Conservation (phyloP, 140 eudicot genomes). For the Erigeron philadelphicus region DNA sequence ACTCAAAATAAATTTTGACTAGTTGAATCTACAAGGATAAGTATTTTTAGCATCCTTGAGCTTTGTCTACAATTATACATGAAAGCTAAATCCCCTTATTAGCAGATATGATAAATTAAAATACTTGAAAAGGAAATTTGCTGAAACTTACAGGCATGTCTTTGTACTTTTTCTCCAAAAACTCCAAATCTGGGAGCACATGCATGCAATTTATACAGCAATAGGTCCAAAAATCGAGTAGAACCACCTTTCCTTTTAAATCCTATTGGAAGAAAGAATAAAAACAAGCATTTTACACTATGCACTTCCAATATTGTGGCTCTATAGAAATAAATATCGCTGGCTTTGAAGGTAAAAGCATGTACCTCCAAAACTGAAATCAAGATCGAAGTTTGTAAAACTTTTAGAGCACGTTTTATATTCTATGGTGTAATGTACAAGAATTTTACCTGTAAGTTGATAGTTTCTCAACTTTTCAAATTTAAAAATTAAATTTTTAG, state of each 20-base stretch:
- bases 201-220: conserved; percentile 99
- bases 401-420: not conserved
- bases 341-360: conserved; percentile 1
- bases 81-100: not conserved
- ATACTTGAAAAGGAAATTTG: conserved; percentile 16
- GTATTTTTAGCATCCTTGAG: not conserved
- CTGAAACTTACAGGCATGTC: conserved; percentile 74
- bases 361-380: conserved; percentile 11
- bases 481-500: no score
- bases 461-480: no score
- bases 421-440: conserved; percentile 1
- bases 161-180: conserved; percentile 84
- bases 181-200: conserved; percentile 93
- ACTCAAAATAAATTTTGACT: conserved; percentile 1
- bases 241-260: conserved; percentile 90
- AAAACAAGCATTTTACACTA: not conserved
- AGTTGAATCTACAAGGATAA: conserved; percentile 1
- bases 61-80: not conserved
- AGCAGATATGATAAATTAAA: conserved; percentile 1
- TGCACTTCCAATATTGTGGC: not conserved
- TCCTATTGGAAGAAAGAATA: conserved; percentile 47
- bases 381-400: conserved; percentile 14
- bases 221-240: conserved; percentile 97
- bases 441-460: no score
- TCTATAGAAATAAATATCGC: not conserved